Conservation (phyloP, 2,329 filamentous ascomycete genomes). For the Alternaria solani region DNA sequence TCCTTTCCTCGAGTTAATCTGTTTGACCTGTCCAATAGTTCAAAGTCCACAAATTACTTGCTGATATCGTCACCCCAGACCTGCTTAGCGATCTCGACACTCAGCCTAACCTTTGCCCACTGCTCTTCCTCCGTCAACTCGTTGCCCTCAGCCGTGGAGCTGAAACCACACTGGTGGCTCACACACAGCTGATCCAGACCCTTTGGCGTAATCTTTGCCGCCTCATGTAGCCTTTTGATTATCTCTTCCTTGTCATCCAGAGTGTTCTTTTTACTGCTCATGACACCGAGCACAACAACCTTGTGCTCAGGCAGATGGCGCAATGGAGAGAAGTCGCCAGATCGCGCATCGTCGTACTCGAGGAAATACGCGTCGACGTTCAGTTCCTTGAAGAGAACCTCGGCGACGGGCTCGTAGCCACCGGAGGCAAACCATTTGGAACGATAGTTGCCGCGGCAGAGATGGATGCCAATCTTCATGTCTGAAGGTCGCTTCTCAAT, state of each 20-base stretch:
- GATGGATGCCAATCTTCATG: slow-evolving; percentile 65
- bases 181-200: slow-evolving; percentile 65
- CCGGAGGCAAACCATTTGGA: slow-evolving; percentile 66
- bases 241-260: slow-evolving; percentile 60
- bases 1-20: background rate
- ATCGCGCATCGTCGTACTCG: slow-evolving; percentile 66
- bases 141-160: slow-evolving; percentile 65
- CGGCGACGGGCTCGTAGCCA: slow-evolving; percentile 66
- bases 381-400: slow-evolving; percentile 65
- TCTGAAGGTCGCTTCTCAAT: slow-evolving; percentile 62
- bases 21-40: background rate
- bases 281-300: slow-evolving; percentile 64
- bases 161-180: slow-evolving; percentile 67
- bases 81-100: slow-evolving; percentile 66
- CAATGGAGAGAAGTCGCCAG: slow-evolving; percentile 64
- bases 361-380: slow-evolving; percentile 68
- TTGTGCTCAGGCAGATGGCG: slow-evolving; percentile 63
- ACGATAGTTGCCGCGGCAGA: slow-evolving; percentile 66
- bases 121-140: slow-evolving; percentile 65
- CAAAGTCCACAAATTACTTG: slow-evolving; percentile 4
- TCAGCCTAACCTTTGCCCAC: slow-evolving; percentile 64
- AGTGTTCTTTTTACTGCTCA: slow-evolving; percentile 65
- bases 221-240: slow-evolving; percentile 48
- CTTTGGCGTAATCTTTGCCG: slow-evolving; percentile 56
- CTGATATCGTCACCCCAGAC: slow-evolving; percentile 62